Evolutionary conservation across 768 basidiomycete genomes (phyloP).

Genomic region (Suillus plorans): DNA sequence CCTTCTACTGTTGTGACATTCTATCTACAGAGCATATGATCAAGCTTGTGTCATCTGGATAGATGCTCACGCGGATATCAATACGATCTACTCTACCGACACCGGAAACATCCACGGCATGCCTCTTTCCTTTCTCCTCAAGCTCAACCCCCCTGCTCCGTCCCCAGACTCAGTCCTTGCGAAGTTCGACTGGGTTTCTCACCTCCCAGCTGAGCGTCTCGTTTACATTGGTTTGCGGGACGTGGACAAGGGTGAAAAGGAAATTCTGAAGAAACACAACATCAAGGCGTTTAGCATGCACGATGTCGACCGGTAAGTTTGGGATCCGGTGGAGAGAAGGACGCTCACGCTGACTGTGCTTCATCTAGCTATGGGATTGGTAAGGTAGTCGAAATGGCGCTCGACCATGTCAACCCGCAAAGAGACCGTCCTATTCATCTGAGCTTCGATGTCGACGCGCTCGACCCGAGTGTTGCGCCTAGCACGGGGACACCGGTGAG

Average conservation of each 20-base stretch:
- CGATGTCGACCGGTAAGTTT: slow-evolving; percentile 68
- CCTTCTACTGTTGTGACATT: slow-evolving; percentile 7
- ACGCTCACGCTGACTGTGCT: slow-evolving; percentile 29
- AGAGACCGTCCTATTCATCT: slow-evolving; percentile 87
- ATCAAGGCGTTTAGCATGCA: slow-evolving; percentile 87
- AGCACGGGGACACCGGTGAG: slow-evolving; percentile 89
- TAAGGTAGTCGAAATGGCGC: slow-evolving; percentile 92
- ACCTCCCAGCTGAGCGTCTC: slow-evolving; percentile 33
- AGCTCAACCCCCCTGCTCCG: slow-evolving; percentile 19
- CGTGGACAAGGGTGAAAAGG: slow-evolving; percentile 52
- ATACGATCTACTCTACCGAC: slow-evolving; percentile 79
- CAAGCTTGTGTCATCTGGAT: slow-evolving; percentile 92
- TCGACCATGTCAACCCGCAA: slow-evolving; percentile 89
- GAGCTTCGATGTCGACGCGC: slow-evolving; percentile 94
- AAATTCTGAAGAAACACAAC: no score
- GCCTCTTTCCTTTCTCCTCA: slow-evolving; percentile 81
- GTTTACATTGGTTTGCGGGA: slow-evolving; percentile 97
- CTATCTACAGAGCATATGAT: slow-evolving; percentile 55
- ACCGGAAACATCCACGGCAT: slow-evolving; percentile 97
- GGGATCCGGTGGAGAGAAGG: slow-evolving; percentile 61
- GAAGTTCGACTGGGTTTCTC: slow-evolving; percentile 47
- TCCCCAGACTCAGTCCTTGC: neutral
- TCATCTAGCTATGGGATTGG: slow-evolving; percentile 76
- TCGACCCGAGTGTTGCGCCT: slow-evolving; percentile 64
- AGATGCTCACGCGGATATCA: slow-evolving; percentile 97